phyloP scores from a whole-genome alignment of 768 basidiomycete genomes.

The Pulveroboletus sp. region DNA sequence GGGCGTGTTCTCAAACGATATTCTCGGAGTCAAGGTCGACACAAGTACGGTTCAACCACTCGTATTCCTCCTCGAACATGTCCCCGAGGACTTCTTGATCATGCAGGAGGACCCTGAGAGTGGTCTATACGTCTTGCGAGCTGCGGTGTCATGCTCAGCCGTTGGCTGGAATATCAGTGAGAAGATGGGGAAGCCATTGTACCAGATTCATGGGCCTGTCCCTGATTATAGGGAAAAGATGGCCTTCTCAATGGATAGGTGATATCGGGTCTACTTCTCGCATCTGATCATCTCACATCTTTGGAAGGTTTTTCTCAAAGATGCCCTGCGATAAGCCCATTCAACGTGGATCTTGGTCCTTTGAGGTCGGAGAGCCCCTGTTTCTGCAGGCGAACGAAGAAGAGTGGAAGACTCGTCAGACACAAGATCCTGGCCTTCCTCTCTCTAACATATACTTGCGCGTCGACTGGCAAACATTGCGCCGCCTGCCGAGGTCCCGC shows the following conservation, averaged over 20 bases:
- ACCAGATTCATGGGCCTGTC: constrained; percentile 44
- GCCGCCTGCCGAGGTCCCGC: constrained; percentile 42
- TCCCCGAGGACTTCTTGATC: constrained; percentile 50
- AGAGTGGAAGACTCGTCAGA: constrained; percentile 32
- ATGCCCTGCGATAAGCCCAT: constrained; percentile 46
- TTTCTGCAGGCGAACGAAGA: constrained; percentile 39
- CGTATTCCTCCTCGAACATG: constrained; percentile 42
- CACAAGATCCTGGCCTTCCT: constrained; percentile 33
- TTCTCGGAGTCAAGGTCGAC: constrained; percentile 34
- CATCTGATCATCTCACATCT: not conserved
- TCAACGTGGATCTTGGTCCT: constrained; percentile 48
- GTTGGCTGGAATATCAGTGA: constrained; percentile 45
- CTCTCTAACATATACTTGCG: constrained; percentile 42
- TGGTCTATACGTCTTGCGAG: constrained; percentile 42
- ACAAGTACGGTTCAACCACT: constrained; percentile 33
- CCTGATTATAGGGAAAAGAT: constrained; percentile 49
- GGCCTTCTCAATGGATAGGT: constrained; percentile 47
- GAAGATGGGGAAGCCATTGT: constrained; percentile 45
- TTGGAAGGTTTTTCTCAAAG: constrained; percentile 42
- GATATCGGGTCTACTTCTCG: constrained; percentile 1
- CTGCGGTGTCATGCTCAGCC: constrained; percentile 43
- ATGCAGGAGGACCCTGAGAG: constrained; percentile 38
- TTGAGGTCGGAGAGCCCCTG: constrained; percentile 48
- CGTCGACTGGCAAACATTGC: constrained; percentile 54
- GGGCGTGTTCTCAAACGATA: constrained; percentile 39